Base-by-base conservation (phyloP, 176 grass and related monocot genomes). In the Urochloa ruziziensis region DNA sequence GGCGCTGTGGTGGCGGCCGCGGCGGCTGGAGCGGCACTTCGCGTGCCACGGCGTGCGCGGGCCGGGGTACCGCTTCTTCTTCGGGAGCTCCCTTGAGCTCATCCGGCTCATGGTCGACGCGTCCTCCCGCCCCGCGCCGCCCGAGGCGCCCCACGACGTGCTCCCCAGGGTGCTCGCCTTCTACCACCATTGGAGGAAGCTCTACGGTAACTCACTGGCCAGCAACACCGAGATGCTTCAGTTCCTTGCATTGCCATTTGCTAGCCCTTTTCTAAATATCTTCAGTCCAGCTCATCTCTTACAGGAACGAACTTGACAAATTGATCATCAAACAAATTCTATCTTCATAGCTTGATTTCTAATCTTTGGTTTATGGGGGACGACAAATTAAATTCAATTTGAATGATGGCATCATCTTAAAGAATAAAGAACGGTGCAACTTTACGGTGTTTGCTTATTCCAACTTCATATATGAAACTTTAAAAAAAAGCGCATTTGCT, bases 121-220 rank as follows among this genome's bases (percentile, higher is more conserved):
- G 35, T 73, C 87, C 37, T 86, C 93, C 15, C 80, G 82, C 18
- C 96, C 93, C 40, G 89, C 91, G 84, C 73, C 46, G 59, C 89
- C 79, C 30, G 75, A 69, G 4, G 85, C 60, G 28, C 93, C 88
- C 21, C 96, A 98, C 91, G 80, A 95, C 85, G 80, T 95, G 67
- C 86, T 98, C 27, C 96, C 96, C 10, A 54, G 96, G 37, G 96
- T 98, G 59, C 96, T 98, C 71, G 71, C 96, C 83, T 98, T 98
- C 89, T 93, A 91, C 83, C 83, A 88, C 76, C 89, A 95, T 66
- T 98, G 96, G 96, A 93, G 84, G 80, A 91, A 95, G 70, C 92
- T 98, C 82, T 95, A 95, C 39, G 96, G 96, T 92, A 94, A 54
- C 28, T 59, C n/a, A 59, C 37, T 44, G 6, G 2, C 2, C 54